Percentiles rank a stretch among this genome's conserved stretches.
Conservation (phyloP, 2,329 filamentous ascomycete genomes). For the Fusarium camptoceras region DNA sequence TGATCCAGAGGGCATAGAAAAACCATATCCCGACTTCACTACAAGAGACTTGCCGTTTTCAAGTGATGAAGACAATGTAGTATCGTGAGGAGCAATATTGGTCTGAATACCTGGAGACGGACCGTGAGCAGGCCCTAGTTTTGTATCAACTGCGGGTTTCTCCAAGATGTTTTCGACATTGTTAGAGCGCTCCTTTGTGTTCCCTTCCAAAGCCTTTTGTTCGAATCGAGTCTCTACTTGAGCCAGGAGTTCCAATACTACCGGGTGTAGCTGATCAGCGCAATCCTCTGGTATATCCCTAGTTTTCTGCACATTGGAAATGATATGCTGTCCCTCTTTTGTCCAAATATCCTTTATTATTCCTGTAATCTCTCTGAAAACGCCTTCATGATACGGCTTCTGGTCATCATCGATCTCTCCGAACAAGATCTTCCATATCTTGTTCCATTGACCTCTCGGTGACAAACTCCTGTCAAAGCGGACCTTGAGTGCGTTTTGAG, state of each 20-base stretch:
- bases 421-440: background rate
- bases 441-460: background rate
- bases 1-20: background rate
- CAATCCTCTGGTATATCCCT: background rate
- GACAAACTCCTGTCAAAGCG: background rate
- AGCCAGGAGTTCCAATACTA: background rate
- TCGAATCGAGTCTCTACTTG: background rate
- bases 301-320: background rate
- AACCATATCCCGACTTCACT: constrained; percentile 1
- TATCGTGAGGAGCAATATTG: constrained; percentile 1
- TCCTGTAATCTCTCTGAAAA: constrained; percentile 1
- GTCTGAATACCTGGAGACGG: background rate
- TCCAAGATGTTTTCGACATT: background rate
- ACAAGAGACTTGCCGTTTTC: background rate
- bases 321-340: background rate
- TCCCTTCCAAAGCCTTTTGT: background rate
- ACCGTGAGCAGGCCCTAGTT: background rate
- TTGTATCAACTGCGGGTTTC: background rate
- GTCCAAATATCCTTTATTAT: constrained; percentile 4
- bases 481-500: background rate
- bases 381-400: background rate
- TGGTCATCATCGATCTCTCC: background rate
- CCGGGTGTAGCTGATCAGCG: background rate
- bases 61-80: background rate
- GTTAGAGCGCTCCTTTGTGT: background rate